Base-by-base conservation (phyloP, 1,139 yeast genomes). In the Magnusiomyces suaveolens region DNA sequence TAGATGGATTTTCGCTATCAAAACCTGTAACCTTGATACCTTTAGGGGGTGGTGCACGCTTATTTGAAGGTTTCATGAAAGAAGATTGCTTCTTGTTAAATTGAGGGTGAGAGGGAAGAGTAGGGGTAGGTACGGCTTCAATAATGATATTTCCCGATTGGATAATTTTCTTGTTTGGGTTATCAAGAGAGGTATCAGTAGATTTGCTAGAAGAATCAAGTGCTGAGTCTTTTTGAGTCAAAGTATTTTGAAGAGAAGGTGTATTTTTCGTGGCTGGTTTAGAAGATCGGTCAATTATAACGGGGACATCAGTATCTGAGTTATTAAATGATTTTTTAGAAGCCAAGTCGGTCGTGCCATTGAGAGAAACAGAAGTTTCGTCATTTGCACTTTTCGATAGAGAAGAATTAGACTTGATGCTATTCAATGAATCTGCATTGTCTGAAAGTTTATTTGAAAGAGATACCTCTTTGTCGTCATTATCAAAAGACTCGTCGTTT, bases 121-220 rank as follows among this genome's bases (percentile, higher is more conserved):
- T 56, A 8, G 58, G 58, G 1, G 58, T 56, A 2, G 58, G 53
- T 8, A 53, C 53, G 8, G 58, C 44, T 43, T 56, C 58, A 43
- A 56, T 51, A 44, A 52, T 55, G 20, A 56, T 25, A 53, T 41
- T 44, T 24, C 55, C 52, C 36, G 59, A 51, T 33, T 51, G 33
- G 36, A 58, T 48, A 26, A 56, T 26, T 18, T 50, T 47, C 32
- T 38, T 38, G 18, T 6, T 4, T 10, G 43, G 20, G 8, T 10
- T 8, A 10, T 38, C 43, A 38, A n/a, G 36, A 29, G 36, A 29
- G 36, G 6, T 29, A 12, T 12, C 36, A 29, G 36, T 12, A 29
- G 36, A 29, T 12, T 12, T 12, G 36, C n/a, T n/a, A n/a, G n/a
- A n/a, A n/a, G n/a, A n/a, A n/a, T n/a, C n/a, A n/a, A n/a, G n/a